Conservation (phyloP, 2,329 filamentous ascomycete genomes). For the Aureobasidium vineae region DNA sequence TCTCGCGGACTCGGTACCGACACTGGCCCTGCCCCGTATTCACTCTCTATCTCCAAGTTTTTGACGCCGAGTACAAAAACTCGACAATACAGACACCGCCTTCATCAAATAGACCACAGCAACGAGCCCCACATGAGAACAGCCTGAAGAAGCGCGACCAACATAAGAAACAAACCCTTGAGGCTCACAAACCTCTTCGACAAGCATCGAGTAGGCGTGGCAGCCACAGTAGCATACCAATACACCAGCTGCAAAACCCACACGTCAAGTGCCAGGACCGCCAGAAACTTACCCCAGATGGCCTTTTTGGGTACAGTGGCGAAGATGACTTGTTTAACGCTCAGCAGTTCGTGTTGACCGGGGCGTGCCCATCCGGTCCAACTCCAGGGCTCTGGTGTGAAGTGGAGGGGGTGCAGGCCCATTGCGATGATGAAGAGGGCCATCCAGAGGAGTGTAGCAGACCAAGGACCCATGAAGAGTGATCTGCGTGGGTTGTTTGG, state of each 20-base stretch:
- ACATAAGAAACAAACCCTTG: not conserved
- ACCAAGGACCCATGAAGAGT: not conserved
- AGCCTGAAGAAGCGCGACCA: not conserved
- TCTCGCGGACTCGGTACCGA: too few relatives aligned
- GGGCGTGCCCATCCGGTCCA: not conserved
- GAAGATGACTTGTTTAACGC: not conserved
- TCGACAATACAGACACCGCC: not conserved
- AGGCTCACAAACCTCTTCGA: not conserved
- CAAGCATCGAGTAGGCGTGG: not conserved
- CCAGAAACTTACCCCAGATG: not conserved
- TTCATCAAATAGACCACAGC: not conserved
- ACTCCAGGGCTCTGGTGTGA: not conserved
- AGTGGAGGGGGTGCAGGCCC: not conserved
- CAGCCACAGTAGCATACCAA: not conserved
- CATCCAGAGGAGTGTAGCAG: not conserved
- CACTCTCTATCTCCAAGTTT: too few relatives aligned
- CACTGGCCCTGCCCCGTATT: too few relatives aligned
- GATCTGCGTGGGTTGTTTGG: not conserved
- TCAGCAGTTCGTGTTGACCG: not conserved
- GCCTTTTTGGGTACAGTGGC: not conserved
- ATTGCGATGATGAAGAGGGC: not conserved
- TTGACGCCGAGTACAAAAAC: not conserved
- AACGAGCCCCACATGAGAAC: not conserved
- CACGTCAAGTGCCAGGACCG: not conserved
- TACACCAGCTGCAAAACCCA: constrained; percentile 1